Evolutionary conservation across 148 eudicot species (phyloP), one percentile per base, ranked within the genome.

Genomic region (Rhododendron henanense): DNA sequence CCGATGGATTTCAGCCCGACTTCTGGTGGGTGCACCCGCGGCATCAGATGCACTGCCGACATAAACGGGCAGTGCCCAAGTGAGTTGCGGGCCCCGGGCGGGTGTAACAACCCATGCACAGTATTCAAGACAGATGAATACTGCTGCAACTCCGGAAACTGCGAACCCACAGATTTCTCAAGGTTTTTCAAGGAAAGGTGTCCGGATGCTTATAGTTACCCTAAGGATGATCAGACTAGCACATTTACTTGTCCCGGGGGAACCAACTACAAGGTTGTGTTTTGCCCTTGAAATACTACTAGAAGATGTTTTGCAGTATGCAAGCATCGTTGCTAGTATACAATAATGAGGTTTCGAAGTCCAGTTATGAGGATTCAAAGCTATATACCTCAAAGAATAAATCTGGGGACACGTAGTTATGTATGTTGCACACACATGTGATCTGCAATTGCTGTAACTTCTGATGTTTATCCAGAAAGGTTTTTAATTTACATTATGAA

Each of bases 91-190:
- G 82, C 85, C 0, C 73, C 86, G 0, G 93, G 91, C 2, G 95
- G 94, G n/a, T 93, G 95, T 35, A 85, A 91, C 47, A 90, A 88
- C n/a, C 91, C 94, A 0, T 93, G 94, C 47, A 92, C 92, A 0
- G 91, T 89, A 10, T 87, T 83, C 37, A 88, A 86, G 44, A 89
- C 88, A 0, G 75, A 90, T 33, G 23, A 89, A 45, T 92, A 90
- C 33, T 92, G 94, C 78, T 88, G 92, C 18, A 85, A n/a, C 11
- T 35, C 82, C 1, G 88, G 89, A 19, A 83, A 47, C 53, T 90
- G 90, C 41, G 47, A 55, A 1, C 91, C 92, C 6, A 92, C 94
- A 1, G 0, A 53, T 45, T 85, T 47, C 35, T 90, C 94, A 0
- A 75, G 37, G 80, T 90, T 88, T 78, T 92, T 92, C 25, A 92